Conservation (phyloP, 768 basidiomycete species). For the Mycena venus region DNA sequence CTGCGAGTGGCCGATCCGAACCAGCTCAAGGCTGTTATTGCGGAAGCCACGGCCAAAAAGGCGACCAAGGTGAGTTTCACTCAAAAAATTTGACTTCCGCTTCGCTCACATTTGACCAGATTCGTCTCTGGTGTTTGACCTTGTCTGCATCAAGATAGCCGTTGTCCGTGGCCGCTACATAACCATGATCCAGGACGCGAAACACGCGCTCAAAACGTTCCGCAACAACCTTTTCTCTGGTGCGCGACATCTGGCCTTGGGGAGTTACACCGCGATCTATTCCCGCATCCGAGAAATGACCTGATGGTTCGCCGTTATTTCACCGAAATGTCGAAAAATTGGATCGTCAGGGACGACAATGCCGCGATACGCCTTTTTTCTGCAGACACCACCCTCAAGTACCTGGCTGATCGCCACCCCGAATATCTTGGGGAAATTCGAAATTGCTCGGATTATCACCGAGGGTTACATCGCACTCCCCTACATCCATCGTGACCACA, state of each 20-base stretch:
- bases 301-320: slow-evolving; percentile 35
- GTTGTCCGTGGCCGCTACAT: not conserved
- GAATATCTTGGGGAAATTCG: slow-evolving; percentile 40
- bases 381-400: slow-evolving; percentile 44
- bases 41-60: no score
- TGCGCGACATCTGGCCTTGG: slow-evolving; percentile 41
- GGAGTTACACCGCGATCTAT: slow-evolving; percentile 38
- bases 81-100: not conserved
- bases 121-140: no score
- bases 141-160: not conserved
- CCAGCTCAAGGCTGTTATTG: slow-evolving; percentile 24
- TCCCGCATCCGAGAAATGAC: slow-evolving; percentile 38
- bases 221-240: slow-evolving; percentile 49
- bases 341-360: slow-evolving; percentile 60
- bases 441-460: slow-evolving; percentile 47
- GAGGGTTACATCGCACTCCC: slow-evolving; percentile 48
- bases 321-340: slow-evolving; percentile 52
- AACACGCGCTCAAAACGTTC: slow-evolving; percentile 47
- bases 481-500: slow-evolving; percentile 50
- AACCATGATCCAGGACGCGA: slow-evolving; percentile 40
- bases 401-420: slow-evolving; percentile 38
- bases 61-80: slow-evolving; percentile 43
- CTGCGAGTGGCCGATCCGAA: slow-evolving; percentile 41
- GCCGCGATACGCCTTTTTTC: slow-evolving; percentile 57
- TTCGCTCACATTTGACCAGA: not conserved